phyloP scores from a whole-genome alignment of 2,329 filamentous ascomycete species.

The Aspergillus caelatus region DNA sequence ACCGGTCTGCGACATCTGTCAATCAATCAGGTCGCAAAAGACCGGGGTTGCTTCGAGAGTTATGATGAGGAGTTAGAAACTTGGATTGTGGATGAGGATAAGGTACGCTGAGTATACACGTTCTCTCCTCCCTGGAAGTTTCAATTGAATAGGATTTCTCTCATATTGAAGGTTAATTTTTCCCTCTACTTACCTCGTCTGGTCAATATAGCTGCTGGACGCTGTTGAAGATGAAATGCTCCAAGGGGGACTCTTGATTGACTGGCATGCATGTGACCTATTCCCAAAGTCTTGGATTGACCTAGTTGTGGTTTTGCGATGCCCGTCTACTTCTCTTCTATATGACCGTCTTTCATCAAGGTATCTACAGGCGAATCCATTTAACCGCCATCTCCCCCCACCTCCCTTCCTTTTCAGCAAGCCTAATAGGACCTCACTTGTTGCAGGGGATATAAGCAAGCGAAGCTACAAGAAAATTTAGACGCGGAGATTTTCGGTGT shows the following conservation, averaged over 20 bases:
- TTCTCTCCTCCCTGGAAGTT: not conserved
- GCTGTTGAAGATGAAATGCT: slow-evolving; percentile 80
- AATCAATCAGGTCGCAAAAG: slow-evolving; percentile 90
- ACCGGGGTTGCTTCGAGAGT: slow-evolving; percentile 81
- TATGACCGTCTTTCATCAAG: slow-evolving; percentile 81
- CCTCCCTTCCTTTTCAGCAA: not conserved
- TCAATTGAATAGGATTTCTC: not conserved
- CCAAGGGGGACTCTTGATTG: slow-evolving; percentile 82
- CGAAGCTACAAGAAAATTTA: slow-evolving; percentile 92
- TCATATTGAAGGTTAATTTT: not conserved
- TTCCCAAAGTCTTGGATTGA: slow-evolving; percentile 95
- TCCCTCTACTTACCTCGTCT: slow-evolving; percentile 14
- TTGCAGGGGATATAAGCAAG: slow-evolving; percentile 74
- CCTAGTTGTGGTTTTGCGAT: slow-evolving; percentile 84
- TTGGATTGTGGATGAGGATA: slow-evolving; percentile 96
- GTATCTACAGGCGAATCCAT: slow-evolving; percentile 43
- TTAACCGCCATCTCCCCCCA: not conserved
- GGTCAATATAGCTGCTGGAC: slow-evolving; percentile 67
- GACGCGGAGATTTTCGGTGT: slow-evolving; percentile 98
- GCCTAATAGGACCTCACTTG: slow-evolving; percentile 8
- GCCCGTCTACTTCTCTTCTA: slow-evolving; percentile 73
- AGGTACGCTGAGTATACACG: slow-evolving; percentile 56
- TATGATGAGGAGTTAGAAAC: slow-evolving; percentile 83
- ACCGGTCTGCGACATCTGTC: slow-evolving; percentile 80
- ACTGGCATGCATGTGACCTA: slow-evolving; percentile 97